A percentile compares a stretch with the other conserved stretches of the same genome.
Evolutionary conservation across 169 alveolate species (phyloP).

Genomic region (Eimeria brunetti): DNA sequence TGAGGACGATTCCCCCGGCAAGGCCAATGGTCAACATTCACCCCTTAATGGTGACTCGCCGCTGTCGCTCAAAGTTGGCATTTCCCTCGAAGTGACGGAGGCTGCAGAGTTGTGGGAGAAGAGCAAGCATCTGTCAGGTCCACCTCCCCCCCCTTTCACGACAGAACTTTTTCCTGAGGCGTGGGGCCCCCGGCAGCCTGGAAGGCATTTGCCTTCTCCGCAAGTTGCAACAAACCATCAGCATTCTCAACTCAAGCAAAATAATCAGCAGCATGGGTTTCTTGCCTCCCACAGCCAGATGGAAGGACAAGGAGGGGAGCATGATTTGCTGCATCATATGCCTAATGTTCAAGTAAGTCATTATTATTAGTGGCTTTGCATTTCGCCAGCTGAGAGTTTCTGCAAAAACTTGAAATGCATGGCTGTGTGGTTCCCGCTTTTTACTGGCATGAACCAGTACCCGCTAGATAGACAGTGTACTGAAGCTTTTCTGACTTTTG

Average conservation of each 20-base stretch:
- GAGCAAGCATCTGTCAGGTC: too few species aligned
- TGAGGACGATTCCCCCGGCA: too few species aligned
- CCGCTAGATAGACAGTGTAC: neutral
- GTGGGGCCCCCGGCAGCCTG: too few species aligned
- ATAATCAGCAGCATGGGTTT: neutral
- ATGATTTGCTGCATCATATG: neutral
- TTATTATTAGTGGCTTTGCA: neutral
- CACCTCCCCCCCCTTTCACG: too few species aligned
- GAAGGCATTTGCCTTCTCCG: neutral
- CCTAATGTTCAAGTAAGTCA: neutral
- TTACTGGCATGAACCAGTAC: neutral
- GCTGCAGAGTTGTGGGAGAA: too few species aligned
- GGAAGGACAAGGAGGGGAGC: neutral
- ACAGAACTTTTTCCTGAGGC: too few species aligned
- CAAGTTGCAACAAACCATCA: neutral
- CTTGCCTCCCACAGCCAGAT: neutral
- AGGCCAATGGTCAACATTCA: too few species aligned
- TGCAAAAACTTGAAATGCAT: neutral
- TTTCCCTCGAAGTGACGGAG: too few species aligned
- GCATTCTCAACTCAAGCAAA: neutral
- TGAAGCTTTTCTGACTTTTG: neutral
- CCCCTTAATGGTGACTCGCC: too few species aligned
- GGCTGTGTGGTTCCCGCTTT: neutral
- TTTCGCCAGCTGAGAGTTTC: neutral
- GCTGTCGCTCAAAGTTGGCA: too few species aligned